Base-by-base conservation (phyloP, 73 alveolate species). In the Tetrahymena borealis region DNA sequence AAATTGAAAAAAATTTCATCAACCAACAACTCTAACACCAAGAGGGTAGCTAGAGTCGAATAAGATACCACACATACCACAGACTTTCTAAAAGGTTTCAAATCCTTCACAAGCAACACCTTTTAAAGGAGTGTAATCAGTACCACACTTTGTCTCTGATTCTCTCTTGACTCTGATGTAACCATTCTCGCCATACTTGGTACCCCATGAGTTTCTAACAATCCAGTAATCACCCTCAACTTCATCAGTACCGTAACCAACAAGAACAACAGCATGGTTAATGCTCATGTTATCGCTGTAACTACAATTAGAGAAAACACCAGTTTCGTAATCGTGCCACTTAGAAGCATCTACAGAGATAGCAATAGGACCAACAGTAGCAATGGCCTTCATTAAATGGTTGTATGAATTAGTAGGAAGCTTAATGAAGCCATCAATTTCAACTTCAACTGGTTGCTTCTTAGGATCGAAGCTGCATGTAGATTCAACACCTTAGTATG, bases 131-230 rank as follows among this genome's bases (percentile, higher is more conserved):
- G 85, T 90, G 16, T 36, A 91, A 79, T 93, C 96, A n/a, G 15
- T 90, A 33, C 96, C 96, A n/a, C 96, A 93, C 36, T 43, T 43
- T 1, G 79, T 97, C 97, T 97, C 94, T 24, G 90, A 40, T 90
- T 97, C 98, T 97, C 97, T 97, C 90, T 85, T 96, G 78, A 97
- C 91, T 92, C 96, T 94, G 91, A 94, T 94, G 95, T 90, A 97
- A 24, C 99, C 99, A 39, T 94, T 91, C 36, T 97, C 99, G 20
- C 99, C 99, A 98, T 98, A 97, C 94, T 97, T 91, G 39, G 97
- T 95, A 39, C 99, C 99, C 99, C 99, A 97, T 33, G 98, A 96
- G 93, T 97, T 97, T 91, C 97, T 93, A 39, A 97, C 97, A 24
- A 94, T 96, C 99, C 99, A 98, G 93, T 94, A 97, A 91, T 97